These are phyloP conservation scores for Microcyclosporella mali DNA, from an alignment of 2,329 filamentous ascomycete genomes.

Conservation along the genomic window DNA sequence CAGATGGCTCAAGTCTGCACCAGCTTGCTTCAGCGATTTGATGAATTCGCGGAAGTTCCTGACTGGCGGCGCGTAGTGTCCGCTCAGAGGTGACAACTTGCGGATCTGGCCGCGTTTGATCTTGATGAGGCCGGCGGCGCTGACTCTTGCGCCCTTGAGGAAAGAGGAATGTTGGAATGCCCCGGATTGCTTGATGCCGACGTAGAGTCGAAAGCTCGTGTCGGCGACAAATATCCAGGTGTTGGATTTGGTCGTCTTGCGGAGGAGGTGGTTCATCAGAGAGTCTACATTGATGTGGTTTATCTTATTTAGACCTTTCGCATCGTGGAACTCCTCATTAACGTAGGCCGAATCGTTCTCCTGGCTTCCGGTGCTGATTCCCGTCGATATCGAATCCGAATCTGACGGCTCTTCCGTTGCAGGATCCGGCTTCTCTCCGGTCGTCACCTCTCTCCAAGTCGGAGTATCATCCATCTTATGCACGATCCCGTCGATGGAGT, in stretches of 20 bases:
- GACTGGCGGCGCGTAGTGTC: conserved; percentile 79
- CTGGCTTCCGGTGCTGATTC: conserved; percentile 47
- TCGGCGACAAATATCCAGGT: conserved; percentile 94
- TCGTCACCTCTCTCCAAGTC: conserved; percentile 35
- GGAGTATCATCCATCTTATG: conserved; percentile 39
- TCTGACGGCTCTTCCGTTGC: conserved; percentile 12
- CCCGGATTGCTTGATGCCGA: conserved; percentile 83
- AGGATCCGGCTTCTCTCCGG: conserved; percentile 26
- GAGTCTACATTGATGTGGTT: conserved; percentile 64
- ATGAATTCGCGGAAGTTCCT: conserved; percentile 80
- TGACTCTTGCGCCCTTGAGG: conserved; percentile 72
- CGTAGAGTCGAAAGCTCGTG: conserved; percentile 75
- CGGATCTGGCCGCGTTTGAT: conserved; percentile 74
- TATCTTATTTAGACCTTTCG: conserved; percentile 55
- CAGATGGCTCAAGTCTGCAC: conserved; percentile 72
- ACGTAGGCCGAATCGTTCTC: conserved; percentile 60
- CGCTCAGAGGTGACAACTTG: conserved; percentile 60
- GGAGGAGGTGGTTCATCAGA: conserved; percentile 70
- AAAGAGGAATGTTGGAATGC: conserved; percentile 91
- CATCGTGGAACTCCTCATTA: conserved; percentile 56
- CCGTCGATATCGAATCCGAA: conserved; percentile 28
- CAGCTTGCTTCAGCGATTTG: conserved; percentile 61
- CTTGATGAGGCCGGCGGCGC: conserved; percentile 76
- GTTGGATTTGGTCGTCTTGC: conserved; percentile 74
- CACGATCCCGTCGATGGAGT: conserved; percentile 63